Percentiles rank a stretch among this genome's conserved stretches.
Conservation (phyloP, 2,329 filamentous ascomycete species). For the Colletotrichum australisinense region DNA sequence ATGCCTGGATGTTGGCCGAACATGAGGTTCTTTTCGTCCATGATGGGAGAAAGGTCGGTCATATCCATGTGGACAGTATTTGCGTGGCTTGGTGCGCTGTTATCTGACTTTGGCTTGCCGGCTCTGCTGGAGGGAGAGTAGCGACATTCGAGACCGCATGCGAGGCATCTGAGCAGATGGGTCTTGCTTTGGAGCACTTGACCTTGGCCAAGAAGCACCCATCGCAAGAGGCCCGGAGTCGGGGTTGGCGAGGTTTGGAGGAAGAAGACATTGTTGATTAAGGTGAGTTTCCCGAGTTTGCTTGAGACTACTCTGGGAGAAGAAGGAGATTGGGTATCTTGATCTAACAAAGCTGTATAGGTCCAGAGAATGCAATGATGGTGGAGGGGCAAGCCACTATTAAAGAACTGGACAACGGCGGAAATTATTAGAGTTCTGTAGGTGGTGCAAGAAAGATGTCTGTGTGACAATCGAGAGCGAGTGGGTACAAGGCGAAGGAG, state of each 20-base stretch:
- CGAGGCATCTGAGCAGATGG: constrained; percentile 63
- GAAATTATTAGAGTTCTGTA: constrained; percentile 32
- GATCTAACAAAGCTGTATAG: constrained; percentile 27
- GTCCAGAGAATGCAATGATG: constrained; percentile 19
- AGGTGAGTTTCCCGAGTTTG: constrained; percentile 13
- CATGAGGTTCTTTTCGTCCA: constrained; percentile 44
- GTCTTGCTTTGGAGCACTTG: constrained; percentile 65
- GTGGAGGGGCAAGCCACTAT: constrained; percentile 30
- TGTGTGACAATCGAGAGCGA: constrained; percentile 28
- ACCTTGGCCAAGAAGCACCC: constrained; percentile 67
- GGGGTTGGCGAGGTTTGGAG: constrained; percentile 51
- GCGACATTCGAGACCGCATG: constrained; percentile 60
- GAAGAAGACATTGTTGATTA: constrained; percentile 34
- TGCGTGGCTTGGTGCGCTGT: constrained; percentile 36
- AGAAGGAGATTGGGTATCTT: constrained; percentile 23
- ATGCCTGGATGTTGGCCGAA: constrained; percentile 44
- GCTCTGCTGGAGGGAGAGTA: constrained; percentile 65
- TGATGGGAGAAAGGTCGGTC: constrained; percentile 39
- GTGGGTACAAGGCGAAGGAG: constrained; percentile 22
- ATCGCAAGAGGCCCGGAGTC: constrained; percentile 62
- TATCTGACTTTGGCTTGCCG: constrained; percentile 59
- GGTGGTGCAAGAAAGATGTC: constrained; percentile 32
- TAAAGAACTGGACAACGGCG: constrained; percentile 27
- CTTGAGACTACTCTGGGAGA: constrained; percentile 3
- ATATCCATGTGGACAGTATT: constrained; percentile 39